Base-by-base conservation (phyloP, 192 early-diverging fungal genomes). In the Entomortierella parvispora region DNA sequence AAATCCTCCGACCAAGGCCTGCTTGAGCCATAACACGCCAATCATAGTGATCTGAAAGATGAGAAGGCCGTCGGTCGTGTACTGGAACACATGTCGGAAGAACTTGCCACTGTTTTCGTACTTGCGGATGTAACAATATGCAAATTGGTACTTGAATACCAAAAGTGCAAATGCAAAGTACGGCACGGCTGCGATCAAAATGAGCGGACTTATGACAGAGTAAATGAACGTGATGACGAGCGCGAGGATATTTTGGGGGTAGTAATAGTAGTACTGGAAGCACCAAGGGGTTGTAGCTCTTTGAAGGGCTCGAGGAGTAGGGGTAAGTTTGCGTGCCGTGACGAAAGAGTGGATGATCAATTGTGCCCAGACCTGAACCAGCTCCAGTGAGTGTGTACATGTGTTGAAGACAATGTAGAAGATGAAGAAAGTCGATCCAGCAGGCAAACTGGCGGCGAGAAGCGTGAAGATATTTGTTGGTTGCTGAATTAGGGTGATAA, bases 201-300 rank as follows among this genome's bases (percentile, higher is more conserved):
- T 88, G 7, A 91, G 60, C 2, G 89, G 89, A 32, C 81, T 80
- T 26, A 90, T 85, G 44, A 85, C 61, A 10, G 86, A 85, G 58
- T 90, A 91, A 6, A 85, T 87, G 20, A 88, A 44, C 10, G 83
- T 81, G 47, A 91, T 89, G 3, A 91, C 87, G n/a, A 91, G 62
- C 6, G 88, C 68, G 10, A 91, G 62, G 28, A 89, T 87, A 46
- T 87, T 86, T 32, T 82, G 83, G 11, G 87, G 87, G 28, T 88
- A 86, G 25, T 90, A 90, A 55, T 88, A 90, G 58, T 86, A 88
- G 49, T 78, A 90, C 29, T 85, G 87, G 54, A 90, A 90, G 0
- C 75, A 71, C 87, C 85, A 87, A 1, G 88, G 88, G 2, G 57
- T 34, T 0, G 83, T 84, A 0, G 71, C 64, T 4, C 82, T 71